Base-by-base conservation (phyloP, 1,139 yeast genomes). In the Candida gigantensis region DNA sequence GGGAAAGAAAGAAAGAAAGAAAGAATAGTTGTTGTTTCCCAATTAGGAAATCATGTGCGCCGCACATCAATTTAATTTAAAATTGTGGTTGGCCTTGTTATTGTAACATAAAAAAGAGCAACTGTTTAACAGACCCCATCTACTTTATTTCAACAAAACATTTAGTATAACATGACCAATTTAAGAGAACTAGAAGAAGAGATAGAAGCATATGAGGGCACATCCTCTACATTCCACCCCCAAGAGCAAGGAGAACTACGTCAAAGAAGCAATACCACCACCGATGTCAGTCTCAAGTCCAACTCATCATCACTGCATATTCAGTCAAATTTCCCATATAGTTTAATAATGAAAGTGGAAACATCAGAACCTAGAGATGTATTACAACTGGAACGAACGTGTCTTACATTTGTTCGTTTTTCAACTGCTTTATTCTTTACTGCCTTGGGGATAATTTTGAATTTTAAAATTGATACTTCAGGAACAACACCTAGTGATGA, bases 311-410 rank as follows among this genome's bases (percentile, higher is more conserved):
- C 21, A 14, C 30, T 30, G 10, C 25, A 23, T 13, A 28, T 24
- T 13, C 23, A 40, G 15, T 24, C 24, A 5, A 19, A 27, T 5
- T 47, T 47, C 28, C 52, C 63, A 2, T 55, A 52, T 35, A 48
- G 49, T 18, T 43, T 71, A 24, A 52, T 71, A 3, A 51, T 77
- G 36, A 63, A 67, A 21, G 68, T 77, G 24, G 58, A 66, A 6
- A 62, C 75, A 3, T 73, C 80, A 2, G 81, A 79, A 41, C 84
- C 85, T 0, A 58, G 85, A 37, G 86, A 80, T 53, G 77, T 78
- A 16, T 56, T 79, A 11, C 83, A 79, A 60, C 73, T 75, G 40
- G 86, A 79, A 50, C 55, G 84, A 30, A 78, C 84, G 0, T 66
- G 79, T 20, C 57, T 80, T 8, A 63, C 78, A 20, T 75, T 79